phyloP scores from a whole-genome alignment of 768 basidiomycete genomes.

The Multifurca ochricompacta region DNA sequence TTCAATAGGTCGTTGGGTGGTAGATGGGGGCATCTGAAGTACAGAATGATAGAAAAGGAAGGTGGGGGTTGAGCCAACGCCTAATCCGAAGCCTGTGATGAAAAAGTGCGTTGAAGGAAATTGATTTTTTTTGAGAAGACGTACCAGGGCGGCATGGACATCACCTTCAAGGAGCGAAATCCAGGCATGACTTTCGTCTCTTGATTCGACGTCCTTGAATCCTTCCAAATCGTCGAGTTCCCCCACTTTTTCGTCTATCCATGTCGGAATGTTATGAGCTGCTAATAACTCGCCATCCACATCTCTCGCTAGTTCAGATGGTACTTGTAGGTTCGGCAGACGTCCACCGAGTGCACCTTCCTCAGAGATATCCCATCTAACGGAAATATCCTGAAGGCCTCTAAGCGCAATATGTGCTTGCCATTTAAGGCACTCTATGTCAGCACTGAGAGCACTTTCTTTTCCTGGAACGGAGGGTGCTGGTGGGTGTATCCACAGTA shows the following conservation, averaged over 20 bases:
- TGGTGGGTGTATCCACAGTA: constrained; percentile 64
- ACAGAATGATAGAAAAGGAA: constrained; percentile 36
- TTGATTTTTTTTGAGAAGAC: constrained; percentile 12
- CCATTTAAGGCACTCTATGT: constrained; percentile 88
- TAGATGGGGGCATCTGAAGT: constrained; percentile 32
- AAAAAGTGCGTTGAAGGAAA: constrained; percentile 7
- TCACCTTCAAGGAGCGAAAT: constrained; percentile 67
- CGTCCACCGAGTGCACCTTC: constrained; percentile 63
- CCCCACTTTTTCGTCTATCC: constrained; percentile 53
- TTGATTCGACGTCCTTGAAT: constrained; percentile 48
- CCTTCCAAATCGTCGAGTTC: constrained; percentile 50
- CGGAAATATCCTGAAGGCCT: constrained; percentile 39
- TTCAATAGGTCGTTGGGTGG: constrained; percentile 31
- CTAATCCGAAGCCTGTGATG: constrained; percentile 28
- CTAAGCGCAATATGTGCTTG: constrained; percentile 75
- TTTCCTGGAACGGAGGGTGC: not conserved
- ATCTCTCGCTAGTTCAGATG: constrained; percentile 28
- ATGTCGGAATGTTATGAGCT: constrained; percentile 60
- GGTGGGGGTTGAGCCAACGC: constrained; percentile 41
- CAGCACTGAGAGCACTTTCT: constrained; percentile 46
- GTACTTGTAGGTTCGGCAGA: constrained; percentile 66
- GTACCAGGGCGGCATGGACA: constrained; percentile 69
- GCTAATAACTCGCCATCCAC: constrained; percentile 47
- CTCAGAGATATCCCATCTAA: constrained; percentile 62
- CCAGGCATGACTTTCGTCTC: constrained; percentile 79